These are phyloP conservation scores for Diplogelasinospora grovesii DNA, from an alignment of 495 filamentous ascomycete species.

Conservation along the genomic window DNA sequence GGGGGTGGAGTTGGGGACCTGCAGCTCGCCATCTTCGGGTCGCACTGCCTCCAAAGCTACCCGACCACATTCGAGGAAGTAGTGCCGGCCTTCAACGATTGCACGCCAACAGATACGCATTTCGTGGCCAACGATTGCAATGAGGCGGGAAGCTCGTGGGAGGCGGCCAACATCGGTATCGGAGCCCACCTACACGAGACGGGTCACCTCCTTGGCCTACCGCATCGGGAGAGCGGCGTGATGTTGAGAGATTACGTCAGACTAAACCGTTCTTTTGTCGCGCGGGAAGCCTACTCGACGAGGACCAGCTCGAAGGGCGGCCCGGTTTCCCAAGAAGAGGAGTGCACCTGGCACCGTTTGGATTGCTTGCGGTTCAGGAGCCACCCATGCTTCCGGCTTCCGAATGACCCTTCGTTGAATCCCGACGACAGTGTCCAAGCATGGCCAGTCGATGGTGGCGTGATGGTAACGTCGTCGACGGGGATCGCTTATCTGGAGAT, in stretches of 20 bases:
- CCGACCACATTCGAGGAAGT: constrained; percentile 80
- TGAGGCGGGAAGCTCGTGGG: constrained; percentile 83
- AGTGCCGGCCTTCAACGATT: constrained; percentile 78
- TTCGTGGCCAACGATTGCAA: constrained; percentile 78
- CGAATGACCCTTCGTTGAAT: constrained; percentile 60
- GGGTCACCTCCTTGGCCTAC: constrained; percentile 80
- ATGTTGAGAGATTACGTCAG: constrained; percentile 84
- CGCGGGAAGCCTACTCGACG: constrained; percentile 73
- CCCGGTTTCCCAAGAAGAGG: constrained; percentile 63
- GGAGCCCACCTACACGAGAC: constrained; percentile 86
- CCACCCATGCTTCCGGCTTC: constrained; percentile 84
- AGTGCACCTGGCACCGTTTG: constrained; percentile 83
- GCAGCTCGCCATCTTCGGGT: constrained; percentile 82
- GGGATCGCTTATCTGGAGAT: constrained; percentile 81
- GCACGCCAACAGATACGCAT: constrained; percentile 75
- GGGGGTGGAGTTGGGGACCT: constrained; percentile 60
- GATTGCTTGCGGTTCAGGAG: constrained; percentile 82
- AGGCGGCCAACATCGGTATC: constrained; percentile 84
- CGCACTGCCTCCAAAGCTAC: constrained; percentile 82
- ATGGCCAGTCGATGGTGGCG: constrained; percentile 78
- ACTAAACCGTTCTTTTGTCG: constrained; percentile 75
- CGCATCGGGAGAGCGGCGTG: constrained; percentile 78
- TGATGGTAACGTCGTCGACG: constrained; percentile 71
- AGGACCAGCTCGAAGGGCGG: constrained; percentile 77
- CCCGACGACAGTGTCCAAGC: constrained; percentile 76